Base-by-base conservation (phyloP, 1,284 basidiomycete species). In the Cerioporus squamosus region DNA sequence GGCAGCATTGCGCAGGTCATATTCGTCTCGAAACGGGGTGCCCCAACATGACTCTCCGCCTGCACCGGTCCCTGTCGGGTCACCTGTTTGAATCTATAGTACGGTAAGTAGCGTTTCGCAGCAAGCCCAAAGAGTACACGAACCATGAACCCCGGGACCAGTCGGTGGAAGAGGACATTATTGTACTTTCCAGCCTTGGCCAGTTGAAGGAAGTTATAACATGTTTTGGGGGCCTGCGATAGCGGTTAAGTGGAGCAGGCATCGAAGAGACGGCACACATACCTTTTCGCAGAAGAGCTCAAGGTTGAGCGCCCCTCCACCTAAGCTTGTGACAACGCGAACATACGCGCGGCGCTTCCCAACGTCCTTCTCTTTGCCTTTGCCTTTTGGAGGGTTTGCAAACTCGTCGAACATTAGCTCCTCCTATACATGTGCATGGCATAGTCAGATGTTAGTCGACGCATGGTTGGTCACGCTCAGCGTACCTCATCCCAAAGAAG, bases 121-220 rank as follows among this genome's bases (percentile, higher is more conserved):
- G 10, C 5, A 52, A 22, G 51, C 23, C 8, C 18, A 9, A 31
- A 29, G 33, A 44, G 43, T 12, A 53, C 5, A 42, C 23, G 2
- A 20, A 93, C 91, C 97, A 99, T 99, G 72, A 99, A 99, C 0
- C 94, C 96, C 5, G 95, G 95, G 14, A 99, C 94, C 48, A 97
- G 80, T 36, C 97, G 87, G 71, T 99, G 97, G 74, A 99, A 99
- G 31, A 91, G 72, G 60, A 87, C 89, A 66, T 94, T 80, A 66
- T 98, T 89, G 72, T 98, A 99, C 67, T 95, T 94, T 3, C 95
- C 95, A 36, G 88, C 79, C 64, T 87, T 86, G 0, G 95, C 94
- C 5, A 98, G 83, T 87, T 92, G 92, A 18, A 99, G 77, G 75
- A 98, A 99, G 75, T 99, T 99, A 75, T 98, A 99, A 69, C 95